Base-by-base conservation (phyloP, 1,284 basidiomycete genomes). In the Leccinum fuscescens region DNA sequence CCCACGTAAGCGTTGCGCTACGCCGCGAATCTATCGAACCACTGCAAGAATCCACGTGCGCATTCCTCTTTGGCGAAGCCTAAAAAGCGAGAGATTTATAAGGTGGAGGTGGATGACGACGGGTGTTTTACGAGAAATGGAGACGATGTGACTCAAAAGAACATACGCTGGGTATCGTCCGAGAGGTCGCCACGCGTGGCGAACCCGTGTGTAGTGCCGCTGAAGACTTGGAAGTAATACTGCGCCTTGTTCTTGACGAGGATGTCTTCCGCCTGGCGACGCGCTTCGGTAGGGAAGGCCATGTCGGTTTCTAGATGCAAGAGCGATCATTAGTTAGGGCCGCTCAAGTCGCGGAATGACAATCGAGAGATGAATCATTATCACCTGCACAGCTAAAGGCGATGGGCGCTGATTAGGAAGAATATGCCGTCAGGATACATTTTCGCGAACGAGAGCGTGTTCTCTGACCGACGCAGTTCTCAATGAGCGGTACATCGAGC, bases 11-110 rank as follows among this genome's bases (percentile, higher is more conserved):
- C 24, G 5, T 50, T 27, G 49, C 29, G 48, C 54, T 65, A 65
- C 22, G 55, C 60, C 2, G 65, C 66, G 59, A 83, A 85, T 54
- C 80, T 73, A 44, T 75, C 68, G 65, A 85, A 85, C 82, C 83
- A 85, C 3, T 66, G 65, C 22, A 79, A 67, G 44, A 84, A 77
- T 37, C 79, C 77, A 7, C 77, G 70, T 1, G 84, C 83, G 15
- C 81, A 80, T 62, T 85, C 80, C 65, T 87, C 84, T 64, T 85
- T 85, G 1, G 83, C 83, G 81, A 83, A 86, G 12, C 80, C 85
- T 86, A 4, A 56, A 31, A 56, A 31, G 50, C 22, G 14, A 6
- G 6, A 4, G 11, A 56, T 24, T 2, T 59, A n/a, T 44, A 20
- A 27, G 11, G 3, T 51, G 33, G 3, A 42, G 1, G 69, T 64